These are phyloP conservation scores for Crepidotus variabilis DNA, from an alignment of 768 basidiomycete species.

Conservation along the genomic window DNA sequence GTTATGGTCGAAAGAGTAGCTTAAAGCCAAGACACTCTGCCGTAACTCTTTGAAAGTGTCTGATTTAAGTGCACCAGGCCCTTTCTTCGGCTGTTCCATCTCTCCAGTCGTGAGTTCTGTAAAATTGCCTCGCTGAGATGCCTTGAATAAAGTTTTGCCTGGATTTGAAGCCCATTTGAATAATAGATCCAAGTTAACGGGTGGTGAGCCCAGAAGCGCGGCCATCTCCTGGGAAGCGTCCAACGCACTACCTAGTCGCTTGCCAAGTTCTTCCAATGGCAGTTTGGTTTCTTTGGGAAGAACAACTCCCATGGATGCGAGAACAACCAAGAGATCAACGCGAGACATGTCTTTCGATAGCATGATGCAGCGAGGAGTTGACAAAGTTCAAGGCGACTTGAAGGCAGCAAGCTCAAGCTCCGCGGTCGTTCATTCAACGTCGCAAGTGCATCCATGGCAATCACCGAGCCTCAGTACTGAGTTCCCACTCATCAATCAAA, in stretches of 20 bases:
- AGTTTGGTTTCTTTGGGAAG: slow-evolving; percentile 25
- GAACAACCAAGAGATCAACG: slow-evolving; percentile 22
- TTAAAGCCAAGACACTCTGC: slow-evolving; percentile 19
- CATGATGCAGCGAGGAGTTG: slow-evolving; percentile 8
- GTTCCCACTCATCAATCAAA: too few relatives aligned
- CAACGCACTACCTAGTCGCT: slow-evolving; percentile 16
- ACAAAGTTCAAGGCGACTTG: slow-evolving; percentile 26
- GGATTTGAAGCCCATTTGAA: slow-evolving; percentile 13
- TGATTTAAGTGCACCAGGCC: slow-evolving; percentile 14
- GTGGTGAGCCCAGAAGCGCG: slow-evolving; percentile 11
- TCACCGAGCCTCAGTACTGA: too few relatives aligned
- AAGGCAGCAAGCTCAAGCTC: slow-evolving; percentile 17
- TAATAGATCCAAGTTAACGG: slow-evolving; percentile 8
- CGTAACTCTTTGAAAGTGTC: slow-evolving; percentile 28
- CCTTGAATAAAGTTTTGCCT: slow-evolving; percentile 12
- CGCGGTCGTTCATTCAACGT: too few relatives aligned
- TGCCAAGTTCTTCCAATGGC: slow-evolving; percentile 20
- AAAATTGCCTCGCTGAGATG: slow-evolving; percentile 16
- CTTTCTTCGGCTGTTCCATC: slow-evolving; percentile 7
- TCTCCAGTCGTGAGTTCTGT: slow-evolving; percentile 13
- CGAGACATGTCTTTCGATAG: slow-evolving; percentile 13
- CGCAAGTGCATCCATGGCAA: too few relatives aligned
- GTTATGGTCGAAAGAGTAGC: slow-evolving; percentile 13
- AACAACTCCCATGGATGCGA: slow-evolving; percentile 23
- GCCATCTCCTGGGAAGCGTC: slow-evolving; percentile 24